These are phyloP conservation scores for Exophiala mesophila DNA, from an alignment of 2,329 filamentous ascomycete species.

Conservation along the genomic window DNA sequence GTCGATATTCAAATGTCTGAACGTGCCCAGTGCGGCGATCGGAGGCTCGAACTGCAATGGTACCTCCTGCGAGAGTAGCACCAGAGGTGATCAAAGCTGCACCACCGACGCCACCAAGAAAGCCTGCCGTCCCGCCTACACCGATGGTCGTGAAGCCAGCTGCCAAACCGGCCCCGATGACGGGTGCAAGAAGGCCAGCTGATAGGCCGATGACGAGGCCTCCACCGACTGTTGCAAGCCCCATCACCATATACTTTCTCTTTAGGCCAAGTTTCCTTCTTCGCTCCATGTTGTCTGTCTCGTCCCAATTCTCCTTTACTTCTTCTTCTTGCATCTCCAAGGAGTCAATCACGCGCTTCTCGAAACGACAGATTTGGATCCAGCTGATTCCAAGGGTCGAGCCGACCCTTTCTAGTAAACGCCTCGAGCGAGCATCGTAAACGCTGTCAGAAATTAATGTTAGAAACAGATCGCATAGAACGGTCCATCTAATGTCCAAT, in stretches of 20 bases:
- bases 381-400: constrained; percentile 74
- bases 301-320: constrained; percentile 95
- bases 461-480: constrained; percentile 91
- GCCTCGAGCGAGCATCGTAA: constrained; percentile 84
- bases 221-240: constrained; percentile 89
- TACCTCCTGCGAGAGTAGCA: constrained; percentile 77
- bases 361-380: constrained; percentile 93
- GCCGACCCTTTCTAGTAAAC: constrained; percentile 77
- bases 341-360: constrained; percentile 94
- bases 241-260: constrained; percentile 88
- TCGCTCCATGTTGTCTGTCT: constrained; percentile 86
- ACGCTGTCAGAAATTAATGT: constrained; percentile 92
- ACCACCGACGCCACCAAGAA: constrained; percentile 85
- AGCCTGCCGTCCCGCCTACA: constrained; percentile 79
- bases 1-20: constrained; percentile 93
- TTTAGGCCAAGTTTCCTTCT: constrained; percentile 77
- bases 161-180: constrained; percentile 89
- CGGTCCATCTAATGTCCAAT: constrained; percentile 94
- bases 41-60: constrained; percentile 82
- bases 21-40: constrained; percentile 83
- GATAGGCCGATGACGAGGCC: constrained; percentile 93
- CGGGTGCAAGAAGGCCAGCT: constrained; percentile 81
- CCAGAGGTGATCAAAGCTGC: constrained; percentile 90
- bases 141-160: constrained; percentile 95
- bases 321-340: constrained; percentile 96